Evolutionary conservation across 441 rosid genomes (phyloP).

Genomic region (Arabidopsis lyrata): DNA sequence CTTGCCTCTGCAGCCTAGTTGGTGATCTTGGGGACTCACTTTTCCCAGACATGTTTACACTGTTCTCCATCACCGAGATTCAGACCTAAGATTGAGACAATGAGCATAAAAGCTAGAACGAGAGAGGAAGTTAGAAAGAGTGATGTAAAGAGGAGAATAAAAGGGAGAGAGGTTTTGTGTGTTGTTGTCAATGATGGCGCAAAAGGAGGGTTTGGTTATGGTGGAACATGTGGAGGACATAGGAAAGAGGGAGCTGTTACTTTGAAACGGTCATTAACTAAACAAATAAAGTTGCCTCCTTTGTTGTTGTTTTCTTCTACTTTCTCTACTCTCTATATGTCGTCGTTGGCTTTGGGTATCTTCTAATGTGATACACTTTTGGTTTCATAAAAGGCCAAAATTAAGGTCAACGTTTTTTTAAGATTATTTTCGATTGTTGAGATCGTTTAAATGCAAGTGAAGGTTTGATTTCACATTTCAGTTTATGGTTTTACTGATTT

Average conservation of each 20-base stretch:
- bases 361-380: background rate
- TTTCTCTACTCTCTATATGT: slow-evolving; percentile 5
- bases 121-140: background rate
- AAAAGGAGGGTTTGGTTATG: slow-evolving; percentile 31
- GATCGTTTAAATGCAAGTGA: no score
- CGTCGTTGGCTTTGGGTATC: slow-evolving; percentile 8
- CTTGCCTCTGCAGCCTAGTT: slow-evolving; percentile 68
- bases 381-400: background rate
- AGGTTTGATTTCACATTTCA: no score
- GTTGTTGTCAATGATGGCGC: slow-evolving; percentile 28
- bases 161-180: slow-evolving; percentile 28
- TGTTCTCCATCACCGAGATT: slow-evolving; percentile 46
- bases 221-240: slow-evolving; percentile 42
- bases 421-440: background rate
- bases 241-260: slow-evolving; percentile 19
- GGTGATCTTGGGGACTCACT: slow-evolving; percentile 40
- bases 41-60: slow-evolving; percentile 42
- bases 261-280: slow-evolving; percentile 43
- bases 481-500: no score
- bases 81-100: slow-evolving; percentile 12
- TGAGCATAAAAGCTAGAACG: background rate
- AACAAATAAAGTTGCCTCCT: slow-evolving; percentile 7
- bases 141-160: slow-evolving; percentile 24
- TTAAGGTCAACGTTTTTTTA: background rate
- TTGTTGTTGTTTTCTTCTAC: slow-evolving; percentile 12